Evolutionary conservation across 306 rosid genomes (phyloP).

Genomic region (Cicer pinnatifidum): DNA sequence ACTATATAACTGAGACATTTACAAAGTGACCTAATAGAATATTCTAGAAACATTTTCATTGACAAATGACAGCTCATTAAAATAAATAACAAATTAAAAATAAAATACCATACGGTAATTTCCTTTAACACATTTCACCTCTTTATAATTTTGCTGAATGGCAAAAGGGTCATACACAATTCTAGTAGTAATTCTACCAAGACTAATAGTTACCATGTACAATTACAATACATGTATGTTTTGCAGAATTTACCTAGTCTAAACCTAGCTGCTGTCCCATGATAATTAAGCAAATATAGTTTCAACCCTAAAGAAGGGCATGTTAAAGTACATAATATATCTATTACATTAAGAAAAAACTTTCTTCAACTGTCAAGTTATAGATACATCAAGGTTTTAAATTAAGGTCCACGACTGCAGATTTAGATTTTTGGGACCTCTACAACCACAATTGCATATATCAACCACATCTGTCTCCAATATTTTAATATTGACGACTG

Average conservation of each 20-base stretch:
- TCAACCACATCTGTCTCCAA: neutral
- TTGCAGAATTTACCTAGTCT: slow-evolving; percentile 28
- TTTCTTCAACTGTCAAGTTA: slow-evolving; percentile 1
- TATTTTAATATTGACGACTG: neutral
- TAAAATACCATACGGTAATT: too few relatives aligned
- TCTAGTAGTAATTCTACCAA: neutral
- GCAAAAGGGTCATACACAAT: neutral
- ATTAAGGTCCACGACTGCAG: neutral
- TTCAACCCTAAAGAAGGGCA: slow-evolving; percentile 14
- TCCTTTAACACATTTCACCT: neutral
- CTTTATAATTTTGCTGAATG: neutral
- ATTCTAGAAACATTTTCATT: too few relatives aligned
- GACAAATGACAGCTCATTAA: too few relatives aligned
- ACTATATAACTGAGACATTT: too few relatives aligned
- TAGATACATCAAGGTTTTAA: slow-evolving; percentile 13
- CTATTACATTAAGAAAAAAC: neutral
- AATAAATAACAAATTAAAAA: too few relatives aligned
- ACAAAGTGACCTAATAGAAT: too few relatives aligned
- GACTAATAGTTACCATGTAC: neutral
- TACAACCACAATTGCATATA: neutral
- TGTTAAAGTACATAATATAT: slow-evolving; percentile 33
- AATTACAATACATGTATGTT: slow-evolving; percentile 41
- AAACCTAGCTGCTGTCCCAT: slow-evolving; percentile 17
- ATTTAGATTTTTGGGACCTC: neutral
- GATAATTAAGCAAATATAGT: slow-evolving; percentile 28